A percentile compares a stretch with the other conserved stretches of the same genome.
Evolutionary conservation across 106 monocot genomes (phyloP).

Genomic region (Vanilla planifolia): DNA sequence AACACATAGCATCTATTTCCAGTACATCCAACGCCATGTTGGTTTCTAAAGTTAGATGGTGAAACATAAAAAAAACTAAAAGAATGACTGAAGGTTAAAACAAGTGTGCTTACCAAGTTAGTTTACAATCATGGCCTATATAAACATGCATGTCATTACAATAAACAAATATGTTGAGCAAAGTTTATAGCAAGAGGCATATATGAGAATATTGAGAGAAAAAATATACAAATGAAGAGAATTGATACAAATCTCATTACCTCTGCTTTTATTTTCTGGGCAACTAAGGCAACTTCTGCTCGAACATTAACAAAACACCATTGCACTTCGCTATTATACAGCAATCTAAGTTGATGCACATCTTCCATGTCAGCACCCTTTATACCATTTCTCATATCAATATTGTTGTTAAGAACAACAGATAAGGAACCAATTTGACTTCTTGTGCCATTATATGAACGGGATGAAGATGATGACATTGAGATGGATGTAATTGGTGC

Average conservation of each 20-base stretch:
- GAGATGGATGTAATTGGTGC: slow-evolving; percentile 22
- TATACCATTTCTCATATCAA: slow-evolving; percentile 33
- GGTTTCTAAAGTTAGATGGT: too few species aligned
- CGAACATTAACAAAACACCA: slow-evolving; percentile 79
- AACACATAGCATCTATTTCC: too few species aligned
- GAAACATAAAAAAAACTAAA: too few species aligned
- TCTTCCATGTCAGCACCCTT: slow-evolving; percentile 37
- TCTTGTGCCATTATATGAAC: slow-evolving; percentile 12
- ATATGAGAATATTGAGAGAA: too few species aligned
- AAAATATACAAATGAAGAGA: too few species aligned
- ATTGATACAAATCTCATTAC: slow-evolving; percentile 21
- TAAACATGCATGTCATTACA: too few species aligned
- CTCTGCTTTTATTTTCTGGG: slow-evolving; percentile 60
- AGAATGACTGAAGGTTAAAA: too few species aligned
- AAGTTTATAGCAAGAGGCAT: too few species aligned
- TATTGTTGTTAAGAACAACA: slow-evolving; percentile 20
- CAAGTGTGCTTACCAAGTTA: too few species aligned
- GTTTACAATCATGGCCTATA: too few species aligned
- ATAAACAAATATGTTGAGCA: too few species aligned
- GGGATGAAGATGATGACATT: slow-evolving; percentile 42
- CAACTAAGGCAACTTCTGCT: slow-evolving; percentile 30
- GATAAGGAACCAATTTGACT: slow-evolving; percentile 17
- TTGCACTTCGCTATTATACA: slow-evolving; percentile 62
- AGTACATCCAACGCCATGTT: too few species aligned
- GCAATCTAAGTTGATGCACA: slow-evolving; percentile 42